Evolutionary conservation across 495 filamentous ascomycete genomes (phyloP), one percentile per base, ranked within the genome.

Genomic region (Pseudoneurospora amorphoporcata): DNA sequence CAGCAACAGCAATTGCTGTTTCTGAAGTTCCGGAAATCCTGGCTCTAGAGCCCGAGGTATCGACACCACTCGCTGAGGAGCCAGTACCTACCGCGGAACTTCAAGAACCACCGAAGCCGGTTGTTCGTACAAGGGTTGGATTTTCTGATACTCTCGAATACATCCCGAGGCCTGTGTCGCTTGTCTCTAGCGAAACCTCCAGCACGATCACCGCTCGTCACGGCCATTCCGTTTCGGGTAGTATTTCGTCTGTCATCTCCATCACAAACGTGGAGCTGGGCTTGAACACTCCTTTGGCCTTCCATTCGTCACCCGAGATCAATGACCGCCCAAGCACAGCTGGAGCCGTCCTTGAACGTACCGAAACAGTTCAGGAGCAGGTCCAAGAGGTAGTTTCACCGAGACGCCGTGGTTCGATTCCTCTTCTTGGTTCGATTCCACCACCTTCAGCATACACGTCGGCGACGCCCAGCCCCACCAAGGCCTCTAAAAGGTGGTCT

Each of bases 171-270:
- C 92, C 91, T 0, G 79, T 92, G 8, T 94, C 92, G 10, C 84
- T 91, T 8, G 86, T 92, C 8, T 95, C 92, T 2, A 90, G 88
- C 8, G 91, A 94, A 72, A 90, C 91, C 0, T 89, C 91, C 61
- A 92, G 88, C 74, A 93, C 87, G 32, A 79, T 87, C 37, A 90
- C 87, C 4, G 81, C 90, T 23, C 85, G 89, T 39, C 88, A 84
- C 12, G 86, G 85, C 61, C 88, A 93, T 75, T 90, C 88, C 17
- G 84, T 90, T 37, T 87, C 88, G 10, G 87, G 87, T 37, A 91
- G 88, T 72, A 86, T 91, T 8, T 90, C 88, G 1, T 90, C 90
- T 3, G 79, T 92, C 58, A 80, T 88, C 10, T 89, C 88, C 38
- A 71, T 81, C 68, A 79, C 80, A 7, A 84, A 81, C 43, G 70